phyloP scores from a whole-genome alignment of 2,329 filamentous ascomycete genomes.

The Scorias spongiosa region DNA sequence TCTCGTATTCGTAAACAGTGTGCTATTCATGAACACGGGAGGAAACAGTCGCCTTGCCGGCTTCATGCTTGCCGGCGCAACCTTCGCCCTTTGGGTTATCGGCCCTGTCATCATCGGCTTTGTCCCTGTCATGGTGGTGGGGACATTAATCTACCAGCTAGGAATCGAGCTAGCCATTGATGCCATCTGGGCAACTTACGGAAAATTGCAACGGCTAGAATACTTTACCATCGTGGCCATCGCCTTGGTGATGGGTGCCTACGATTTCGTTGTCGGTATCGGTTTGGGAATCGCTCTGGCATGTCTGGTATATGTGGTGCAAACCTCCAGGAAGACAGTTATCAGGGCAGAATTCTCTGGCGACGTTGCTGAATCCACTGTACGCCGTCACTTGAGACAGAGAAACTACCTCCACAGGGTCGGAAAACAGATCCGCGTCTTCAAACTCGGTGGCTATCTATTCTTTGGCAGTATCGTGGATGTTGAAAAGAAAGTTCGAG shows the following conservation, averaged over 20 bases:
- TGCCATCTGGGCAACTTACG: slow-evolving; percentile 75
- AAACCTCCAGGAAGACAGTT: slow-evolving; percentile 78
- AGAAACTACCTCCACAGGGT: slow-evolving; percentile 74
- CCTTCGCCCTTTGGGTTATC: slow-evolving; percentile 66
- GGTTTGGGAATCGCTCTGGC: slow-evolving; percentile 82
- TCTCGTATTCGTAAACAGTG: slow-evolving; percentile 89
- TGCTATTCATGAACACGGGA: slow-evolving; percentile 90
- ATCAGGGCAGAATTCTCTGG: slow-evolving; percentile 84
- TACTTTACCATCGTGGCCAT: slow-evolving; percentile 82
- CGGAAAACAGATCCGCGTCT: slow-evolving; percentile 73
- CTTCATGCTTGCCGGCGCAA: slow-evolving; percentile 65
- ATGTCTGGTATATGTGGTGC: slow-evolving; percentile 79
- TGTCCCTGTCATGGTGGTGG: slow-evolving; percentile 94
- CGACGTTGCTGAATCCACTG: slow-evolving; percentile 77
- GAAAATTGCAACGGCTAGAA: slow-evolving; percentile 72
- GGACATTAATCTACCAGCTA: slow-evolving; percentile 83
- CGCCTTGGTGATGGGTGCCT: slow-evolving; percentile 87
- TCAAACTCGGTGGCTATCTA: slow-evolving; percentile 87
- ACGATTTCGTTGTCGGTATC: slow-evolving; percentile 93
- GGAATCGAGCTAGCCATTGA: slow-evolving; percentile 85
- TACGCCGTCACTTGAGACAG: slow-evolving; percentile 78
- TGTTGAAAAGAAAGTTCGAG: slow-evolving; percentile 76
- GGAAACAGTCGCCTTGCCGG: slow-evolving; percentile 78
- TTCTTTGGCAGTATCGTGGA: slow-evolving; percentile 97
- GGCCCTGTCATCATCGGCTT: slow-evolving; percentile 82